Percentiles rank a stretch among this genome's conserved stretches.
Evolutionary conservation across 148 eudicot species (phyloP).

Genomic region (Diospyros lotus): DNA sequence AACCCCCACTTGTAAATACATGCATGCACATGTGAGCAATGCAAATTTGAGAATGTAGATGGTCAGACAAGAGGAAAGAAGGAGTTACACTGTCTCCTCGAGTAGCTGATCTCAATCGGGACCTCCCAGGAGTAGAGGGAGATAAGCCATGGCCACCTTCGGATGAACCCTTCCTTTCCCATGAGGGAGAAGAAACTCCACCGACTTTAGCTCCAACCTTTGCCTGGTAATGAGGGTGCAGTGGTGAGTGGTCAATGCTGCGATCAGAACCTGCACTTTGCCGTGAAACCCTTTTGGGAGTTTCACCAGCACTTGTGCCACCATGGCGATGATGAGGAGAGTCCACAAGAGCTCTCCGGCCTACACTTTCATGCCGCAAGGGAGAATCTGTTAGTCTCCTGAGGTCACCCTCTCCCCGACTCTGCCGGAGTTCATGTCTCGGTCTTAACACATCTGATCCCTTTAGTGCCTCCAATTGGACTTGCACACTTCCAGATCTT

Average conservation of each 20-base stretch:
- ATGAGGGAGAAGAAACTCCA: constrained; percentile 49
- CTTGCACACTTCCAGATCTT: constrained; percentile 19
- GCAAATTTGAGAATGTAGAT: not conserved
- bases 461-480: constrained; percentile 22
- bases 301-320: constrained; percentile 34
- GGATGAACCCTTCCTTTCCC: constrained; percentile 53
- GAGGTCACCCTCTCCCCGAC: constrained; percentile 40
- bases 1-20: not conserved
- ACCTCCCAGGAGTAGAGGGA: constrained; percentile 72
- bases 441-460: constrained; percentile 24
- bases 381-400: constrained; percentile 37
- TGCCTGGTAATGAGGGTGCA: constrained; percentile 46
- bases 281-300: constrained; percentile 31
- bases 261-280: constrained; percentile 20
- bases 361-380: constrained; percentile 22
- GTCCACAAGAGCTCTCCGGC: constrained; percentile 27
- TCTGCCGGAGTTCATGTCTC: constrained; percentile 28
- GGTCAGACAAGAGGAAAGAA: constrained; percentile 8
- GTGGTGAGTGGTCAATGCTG: too few species aligned
- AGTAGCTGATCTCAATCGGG: constrained; percentile 59
- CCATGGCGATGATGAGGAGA: constrained; percentile 32
- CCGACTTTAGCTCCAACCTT: constrained; percentile 37
- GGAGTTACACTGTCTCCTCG: constrained; percentile 59
- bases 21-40: not conserved
- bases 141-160: constrained; percentile 51